Conservation (phyloP, 805 yeast genomes). For the Wickerhamiella hasegawae region DNA sequence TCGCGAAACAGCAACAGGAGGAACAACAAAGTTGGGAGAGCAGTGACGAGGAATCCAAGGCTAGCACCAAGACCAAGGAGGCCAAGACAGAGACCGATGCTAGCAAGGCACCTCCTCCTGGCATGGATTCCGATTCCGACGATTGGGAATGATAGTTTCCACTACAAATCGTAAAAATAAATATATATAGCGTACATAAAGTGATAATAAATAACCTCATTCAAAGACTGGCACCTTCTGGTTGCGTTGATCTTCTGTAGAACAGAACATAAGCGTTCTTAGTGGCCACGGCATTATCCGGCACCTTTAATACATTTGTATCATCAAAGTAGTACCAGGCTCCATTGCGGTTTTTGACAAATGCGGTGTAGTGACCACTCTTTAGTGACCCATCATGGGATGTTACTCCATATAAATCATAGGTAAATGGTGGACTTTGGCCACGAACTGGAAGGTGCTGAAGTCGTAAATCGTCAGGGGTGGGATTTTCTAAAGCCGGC, state of each 20-base stretch:
- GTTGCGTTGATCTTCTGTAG: too few species aligned
- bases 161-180: too few species aligned
- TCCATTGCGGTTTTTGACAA: conserved; percentile 42
- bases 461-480: conserved; percentile 26
- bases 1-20: conserved; percentile 27
- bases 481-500: conserved; percentile 28
- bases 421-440: conserved; percentile 66
- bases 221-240: too few species aligned
- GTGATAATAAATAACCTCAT: too few species aligned
- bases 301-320: conserved; percentile 38
- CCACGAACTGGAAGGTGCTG: conserved; percentile 46
- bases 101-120: too few species aligned
- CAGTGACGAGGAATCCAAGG: not conserved
- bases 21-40: conserved; percentile 14
- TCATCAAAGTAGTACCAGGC: conserved; percentile 84
- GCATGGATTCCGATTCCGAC: not conserved
- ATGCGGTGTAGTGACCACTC: conserved; percentile 83
- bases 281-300: conserved; percentile 38
- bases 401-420: conserved; percentile 64
- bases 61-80: not conserved
- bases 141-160: not conserved
- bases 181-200: too few species aligned
- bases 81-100: not conserved
- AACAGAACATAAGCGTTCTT: conserved; percentile 73
- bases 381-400: conserved; percentile 69